Evolutionary conservation across 257 asterid species (phyloP).

Genomic region (Rubia yunnanensis): DNA sequence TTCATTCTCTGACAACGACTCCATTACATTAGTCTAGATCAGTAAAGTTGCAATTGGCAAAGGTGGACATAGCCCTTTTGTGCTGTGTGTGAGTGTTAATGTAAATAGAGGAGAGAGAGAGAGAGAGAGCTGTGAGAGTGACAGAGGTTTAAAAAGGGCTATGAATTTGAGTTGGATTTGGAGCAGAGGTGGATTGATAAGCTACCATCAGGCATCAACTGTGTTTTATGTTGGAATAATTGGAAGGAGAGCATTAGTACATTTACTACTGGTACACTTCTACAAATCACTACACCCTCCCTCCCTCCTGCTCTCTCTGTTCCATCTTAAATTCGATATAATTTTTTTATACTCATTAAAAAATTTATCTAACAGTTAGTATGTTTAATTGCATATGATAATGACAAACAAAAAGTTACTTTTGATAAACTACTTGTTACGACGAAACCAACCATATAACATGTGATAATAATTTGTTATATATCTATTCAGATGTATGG

Average conservation of each 20-base stretch:
- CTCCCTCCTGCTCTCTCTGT: too few species aligned
- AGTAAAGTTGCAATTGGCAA: conserved; percentile 37
- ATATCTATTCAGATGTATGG: too few species aligned
- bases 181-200: conserved; percentile 10
- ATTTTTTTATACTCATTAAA: too few species aligned
- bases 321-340: too few species aligned
- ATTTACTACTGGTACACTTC: not conserved
- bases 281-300: not conserved
- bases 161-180: conserved; percentile 6
- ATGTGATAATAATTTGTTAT: too few species aligned
- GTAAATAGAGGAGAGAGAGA: conserved; percentile 14
- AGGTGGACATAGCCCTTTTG: conserved; percentile 14
- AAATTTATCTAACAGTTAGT: too few species aligned
- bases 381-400: too few species aligned
- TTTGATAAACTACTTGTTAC: too few species aligned
- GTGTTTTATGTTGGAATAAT: conserved; percentile 22
- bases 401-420: too few species aligned
- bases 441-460: too few species aligned
- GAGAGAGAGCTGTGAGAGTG: conserved; percentile 14
- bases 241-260: conserved; percentile 16
- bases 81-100: conserved; percentile 6
- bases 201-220: conserved; percentile 13
- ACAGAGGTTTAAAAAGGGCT: conserved; percentile 21
- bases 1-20: conserved; percentile 72
- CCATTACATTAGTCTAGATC: conserved; percentile 35